Evolutionary conservation across 148 eudicot species (phyloP).

Genomic region (Heliosperma pusillum): DNA sequence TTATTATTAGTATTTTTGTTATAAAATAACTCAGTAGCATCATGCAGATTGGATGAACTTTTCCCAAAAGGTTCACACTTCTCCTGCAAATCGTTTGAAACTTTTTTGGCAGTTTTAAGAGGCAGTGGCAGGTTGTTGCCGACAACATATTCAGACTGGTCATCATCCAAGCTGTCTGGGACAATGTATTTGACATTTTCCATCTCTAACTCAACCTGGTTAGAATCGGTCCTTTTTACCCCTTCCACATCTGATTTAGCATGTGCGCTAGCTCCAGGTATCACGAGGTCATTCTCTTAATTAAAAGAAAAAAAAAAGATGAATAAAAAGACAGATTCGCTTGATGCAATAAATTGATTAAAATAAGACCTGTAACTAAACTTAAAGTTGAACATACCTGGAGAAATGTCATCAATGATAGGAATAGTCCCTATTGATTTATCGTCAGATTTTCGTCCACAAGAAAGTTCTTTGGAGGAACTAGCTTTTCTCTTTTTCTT

Average conservation of each 20-base stretch:
- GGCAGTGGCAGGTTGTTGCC: slow-evolving; percentile 18
- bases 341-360: slow-evolving; percentile 4
- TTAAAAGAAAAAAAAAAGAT: neutral
- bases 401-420: slow-evolving; percentile 21
- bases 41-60: slow-evolving; percentile 14
- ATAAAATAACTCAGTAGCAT: slow-evolving; percentile 18
- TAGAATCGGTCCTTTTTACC: slow-evolving; percentile 23
- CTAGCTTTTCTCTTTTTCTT: slow-evolving; percentile 50
- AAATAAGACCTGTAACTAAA: slow-evolving; percentile 4
- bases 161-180: slow-evolving; percentile 56
- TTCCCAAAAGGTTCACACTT: slow-evolving; percentile 18
- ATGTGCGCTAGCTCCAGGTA: slow-evolving; percentile 37
- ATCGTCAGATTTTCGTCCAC: slow-evolving; percentile 22
- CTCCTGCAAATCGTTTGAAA: slow-evolving; percentile 21
- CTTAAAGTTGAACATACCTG: slow-evolving; percentile 33
- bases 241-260: slow-evolving; percentile 30
- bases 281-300: neutral
- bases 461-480: slow-evolving; percentile 22
- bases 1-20: slow-evolving; percentile 15
- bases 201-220: slow-evolving; percentile 28
- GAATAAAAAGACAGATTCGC: slow-evolving; percentile 10
- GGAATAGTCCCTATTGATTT: slow-evolving; percentile 24
- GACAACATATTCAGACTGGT: slow-evolving; percentile 27
- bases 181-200: slow-evolving; percentile 35
- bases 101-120: slow-evolving; percentile 30